Evolutionary conservation across 2,329 filamentous ascomycete species (phyloP).

Genomic region (Cytospora mali): DNA sequence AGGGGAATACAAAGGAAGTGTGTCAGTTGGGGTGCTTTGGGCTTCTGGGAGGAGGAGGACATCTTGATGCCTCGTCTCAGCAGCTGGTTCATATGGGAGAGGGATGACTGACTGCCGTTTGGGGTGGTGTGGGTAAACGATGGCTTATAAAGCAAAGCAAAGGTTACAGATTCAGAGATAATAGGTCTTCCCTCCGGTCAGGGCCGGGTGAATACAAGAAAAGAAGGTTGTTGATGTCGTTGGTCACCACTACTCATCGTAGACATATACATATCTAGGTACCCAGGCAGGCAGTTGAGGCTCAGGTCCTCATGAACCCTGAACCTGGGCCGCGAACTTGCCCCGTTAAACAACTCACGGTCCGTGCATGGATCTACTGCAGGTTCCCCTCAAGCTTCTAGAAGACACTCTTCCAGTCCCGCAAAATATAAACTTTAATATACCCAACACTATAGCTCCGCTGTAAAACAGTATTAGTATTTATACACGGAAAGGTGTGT

Average conservation of each 20-base stretch:
- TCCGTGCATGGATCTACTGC: too few species aligned
- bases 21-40: conserved; percentile 53
- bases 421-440: too few species aligned
- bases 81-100: conserved; percentile 15
- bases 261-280: background rate
- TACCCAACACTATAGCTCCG: too few species aligned
- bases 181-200: background rate
- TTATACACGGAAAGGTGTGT: too few species aligned
- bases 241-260: background rate
- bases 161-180: background rate
- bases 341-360: background rate
- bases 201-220: too few species aligned
- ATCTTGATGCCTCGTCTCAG: conserved; percentile 33
- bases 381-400: too few species aligned
- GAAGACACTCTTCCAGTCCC: background rate
- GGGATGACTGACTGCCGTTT: background rate
- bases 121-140: background rate
- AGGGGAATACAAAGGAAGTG: conserved; percentile 81
- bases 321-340: background rate
- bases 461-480: too few species aligned
- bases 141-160: background rate
- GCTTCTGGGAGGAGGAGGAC: conserved; percentile 37
- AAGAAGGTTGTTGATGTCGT: background rate
- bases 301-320: background rate
- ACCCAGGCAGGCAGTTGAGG: background rate